These are phyloP conservation scores for Podila epicladia DNA, from an alignment of 192 early-diverging fungal species.

Conservation along the genomic window DNA sequence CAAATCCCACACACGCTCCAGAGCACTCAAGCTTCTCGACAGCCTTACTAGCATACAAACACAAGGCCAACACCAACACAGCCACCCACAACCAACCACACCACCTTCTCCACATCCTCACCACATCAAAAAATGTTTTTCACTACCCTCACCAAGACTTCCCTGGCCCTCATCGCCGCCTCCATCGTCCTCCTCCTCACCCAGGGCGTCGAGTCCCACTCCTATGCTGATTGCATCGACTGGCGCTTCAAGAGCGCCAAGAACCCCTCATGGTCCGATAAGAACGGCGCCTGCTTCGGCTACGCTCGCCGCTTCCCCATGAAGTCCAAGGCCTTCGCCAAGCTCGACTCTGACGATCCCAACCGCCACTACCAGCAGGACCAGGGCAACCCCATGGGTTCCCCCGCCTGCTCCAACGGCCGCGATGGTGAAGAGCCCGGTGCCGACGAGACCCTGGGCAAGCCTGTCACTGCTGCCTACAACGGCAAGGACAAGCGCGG, in stretches of 20 bases:
- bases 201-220: constrained; percentile 30
- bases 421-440: constrained; percentile 37
- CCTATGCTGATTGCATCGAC: constrained; percentile 43
- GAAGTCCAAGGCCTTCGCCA: constrained; percentile 36
- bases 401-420: constrained; percentile 35
- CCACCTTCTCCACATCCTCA: not conserved
- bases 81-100: not conserved
- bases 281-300: constrained; percentile 39
- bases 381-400: constrained; percentile 28
- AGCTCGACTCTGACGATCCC: constrained; percentile 43
- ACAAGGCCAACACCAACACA: not conserved
- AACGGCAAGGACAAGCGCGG: constrained; percentile 27
- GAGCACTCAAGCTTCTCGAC: not conserved
- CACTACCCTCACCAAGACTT: constrained; percentile 35
- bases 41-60: not conserved
- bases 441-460: constrained; percentile 37
- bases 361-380: constrained; percentile 53
- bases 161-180: constrained; percentile 30
- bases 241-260: constrained; percentile 44
- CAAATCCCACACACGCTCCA: constrained; percentile 6
- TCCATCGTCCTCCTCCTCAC: constrained; percentile 38
- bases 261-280: constrained; percentile 33
- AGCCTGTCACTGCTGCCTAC: constrained; percentile 28
- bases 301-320: constrained; percentile 47
- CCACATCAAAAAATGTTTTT: constrained; percentile 10